Evolutionary conservation across 495 filamentous ascomycete genomes (phyloP).

Genomic region (Aspergillus biplanus): DNA sequence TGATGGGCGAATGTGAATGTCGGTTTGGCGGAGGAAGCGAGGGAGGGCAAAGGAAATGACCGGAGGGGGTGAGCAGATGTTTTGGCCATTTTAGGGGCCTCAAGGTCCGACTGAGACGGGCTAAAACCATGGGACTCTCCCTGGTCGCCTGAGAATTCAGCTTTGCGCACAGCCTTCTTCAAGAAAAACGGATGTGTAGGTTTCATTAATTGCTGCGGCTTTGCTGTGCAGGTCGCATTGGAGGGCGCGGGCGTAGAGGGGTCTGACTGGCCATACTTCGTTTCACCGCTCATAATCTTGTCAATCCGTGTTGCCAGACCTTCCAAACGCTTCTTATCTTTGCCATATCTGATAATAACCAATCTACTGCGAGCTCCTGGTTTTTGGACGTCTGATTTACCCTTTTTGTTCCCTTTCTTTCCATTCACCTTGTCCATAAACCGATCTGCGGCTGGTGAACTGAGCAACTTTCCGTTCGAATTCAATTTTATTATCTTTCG

Average conservation of each 20-base stretch:
- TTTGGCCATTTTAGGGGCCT: neutral
- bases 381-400: conserved; percentile 24
- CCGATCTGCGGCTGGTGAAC: conserved; percentile 47
- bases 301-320: conserved; percentile 53
- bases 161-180: conserved; percentile 37
- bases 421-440: conserved; percentile 29
- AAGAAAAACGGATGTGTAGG: conserved; percentile 83
- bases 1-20: conserved; percentile 32
- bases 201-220: conserved; percentile 52
- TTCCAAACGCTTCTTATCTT: conserved; percentile 22
- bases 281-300: conserved; percentile 47
- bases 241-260: conserved; percentile 10
- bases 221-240: conserved; percentile 14
- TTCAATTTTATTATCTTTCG: conserved; percentile 59
- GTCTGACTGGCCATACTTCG: conserved; percentile 13
- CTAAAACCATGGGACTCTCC: conserved; percentile 10
- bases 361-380: conserved; percentile 27
- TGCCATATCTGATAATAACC: conserved; percentile 51
- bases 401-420: conserved; percentile 29
- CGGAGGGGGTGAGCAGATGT: conserved; percentile 5
- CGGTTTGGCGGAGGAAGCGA: conserved; percentile 3
- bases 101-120: conserved; percentile 4
- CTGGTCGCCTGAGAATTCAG: neutral
- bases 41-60: conserved; percentile 31
- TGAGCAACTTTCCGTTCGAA: conserved; percentile 58